A percentile compares a stretch with the other conserved stretches of the same genome.
These are phyloP conservation scores for Cicer chorassanicum DNA, from an alignment of 306 rosid genomes.

Conservation along the genomic window DNA sequence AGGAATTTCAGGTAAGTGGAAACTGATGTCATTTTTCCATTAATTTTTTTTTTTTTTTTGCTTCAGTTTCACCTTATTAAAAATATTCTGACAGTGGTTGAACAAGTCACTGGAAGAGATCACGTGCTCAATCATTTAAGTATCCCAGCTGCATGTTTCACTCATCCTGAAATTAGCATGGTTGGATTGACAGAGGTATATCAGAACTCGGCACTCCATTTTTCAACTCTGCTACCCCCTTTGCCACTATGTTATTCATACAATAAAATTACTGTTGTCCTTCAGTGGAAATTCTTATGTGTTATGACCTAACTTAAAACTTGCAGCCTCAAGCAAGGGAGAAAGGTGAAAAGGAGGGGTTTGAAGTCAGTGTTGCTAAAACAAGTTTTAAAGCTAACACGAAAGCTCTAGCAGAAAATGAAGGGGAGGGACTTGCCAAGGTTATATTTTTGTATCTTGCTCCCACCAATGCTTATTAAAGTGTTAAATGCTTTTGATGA, in stretches of 20 bases:
- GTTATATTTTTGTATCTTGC: constrained; percentile 49
- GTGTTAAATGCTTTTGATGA: constrained; percentile 7
- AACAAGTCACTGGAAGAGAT: constrained; percentile 94
- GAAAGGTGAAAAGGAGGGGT: constrained; percentile 82
- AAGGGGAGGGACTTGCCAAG: constrained; percentile 99
- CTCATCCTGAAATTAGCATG: constrained; percentile 97
- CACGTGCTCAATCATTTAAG: constrained; percentile 92
- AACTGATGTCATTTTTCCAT: constrained; percentile 31
- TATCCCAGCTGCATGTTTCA: constrained; percentile 96
- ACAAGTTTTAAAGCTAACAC: constrained; percentile 99
- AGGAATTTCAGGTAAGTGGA: constrained; percentile 80
- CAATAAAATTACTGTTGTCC: constrained; percentile 23
- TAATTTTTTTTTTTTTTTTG: constrained; percentile 3
- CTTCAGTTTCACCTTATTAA: constrained; percentile 30
- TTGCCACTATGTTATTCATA: constrained; percentile 4
- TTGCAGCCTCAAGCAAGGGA: constrained; percentile 97
- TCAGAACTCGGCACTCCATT: constrained; percentile 20
- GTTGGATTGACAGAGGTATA: constrained; percentile 92
- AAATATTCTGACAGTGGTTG: constrained; percentile 67
- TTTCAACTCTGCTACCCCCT: constrained; percentile 9
- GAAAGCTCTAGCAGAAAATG: constrained; percentile 96
- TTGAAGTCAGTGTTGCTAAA: constrained; percentile 85
- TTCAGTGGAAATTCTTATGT: constrained; percentile 27
- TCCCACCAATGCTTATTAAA: constrained; percentile 18
- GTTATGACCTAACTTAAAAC: constrained; percentile 40